Conservation (phyloP, 495 filamentous ascomycete genomes). For the Tuber brumale region DNA sequence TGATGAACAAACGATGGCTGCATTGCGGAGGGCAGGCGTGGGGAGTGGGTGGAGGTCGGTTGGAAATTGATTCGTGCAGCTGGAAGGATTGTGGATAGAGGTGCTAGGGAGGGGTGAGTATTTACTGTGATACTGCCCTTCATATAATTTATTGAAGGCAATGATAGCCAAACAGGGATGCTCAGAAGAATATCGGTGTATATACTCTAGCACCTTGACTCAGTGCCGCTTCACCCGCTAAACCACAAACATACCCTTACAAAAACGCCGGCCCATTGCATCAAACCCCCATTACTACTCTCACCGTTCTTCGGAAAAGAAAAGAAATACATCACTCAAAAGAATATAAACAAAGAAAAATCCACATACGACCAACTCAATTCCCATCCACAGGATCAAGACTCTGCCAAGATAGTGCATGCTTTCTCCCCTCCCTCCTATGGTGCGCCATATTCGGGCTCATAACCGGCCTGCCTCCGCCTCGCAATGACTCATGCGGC, state of each 20-base stretch:
- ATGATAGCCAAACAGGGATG: background rate
- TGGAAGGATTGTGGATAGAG: background rate
- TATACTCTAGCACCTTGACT: background rate
- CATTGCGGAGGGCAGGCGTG: background rate
- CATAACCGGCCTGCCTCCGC: background rate
- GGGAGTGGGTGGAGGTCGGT: background rate
- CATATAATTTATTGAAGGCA: background rate
- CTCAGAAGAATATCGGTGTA: background rate
- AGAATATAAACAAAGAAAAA: background rate
- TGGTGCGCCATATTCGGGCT: background rate
- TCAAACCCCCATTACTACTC: background rate
- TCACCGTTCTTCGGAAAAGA: background rate
- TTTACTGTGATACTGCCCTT: background rate
- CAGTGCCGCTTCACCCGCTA: background rate
- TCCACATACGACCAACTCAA: background rate
- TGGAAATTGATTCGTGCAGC: background rate
- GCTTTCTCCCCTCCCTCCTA: background rate
- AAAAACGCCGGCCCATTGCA: background rate
- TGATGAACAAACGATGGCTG: background rate
- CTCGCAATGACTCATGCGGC: background rate
- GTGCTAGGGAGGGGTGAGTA: background rate
- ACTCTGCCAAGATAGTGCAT: background rate
- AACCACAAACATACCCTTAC: background rate
- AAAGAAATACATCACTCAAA: background rate
- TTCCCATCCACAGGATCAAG: background rate